Base-by-base conservation (phyloP, 768 basidiomycete species). In the Ephemerocybe angulata region DNA sequence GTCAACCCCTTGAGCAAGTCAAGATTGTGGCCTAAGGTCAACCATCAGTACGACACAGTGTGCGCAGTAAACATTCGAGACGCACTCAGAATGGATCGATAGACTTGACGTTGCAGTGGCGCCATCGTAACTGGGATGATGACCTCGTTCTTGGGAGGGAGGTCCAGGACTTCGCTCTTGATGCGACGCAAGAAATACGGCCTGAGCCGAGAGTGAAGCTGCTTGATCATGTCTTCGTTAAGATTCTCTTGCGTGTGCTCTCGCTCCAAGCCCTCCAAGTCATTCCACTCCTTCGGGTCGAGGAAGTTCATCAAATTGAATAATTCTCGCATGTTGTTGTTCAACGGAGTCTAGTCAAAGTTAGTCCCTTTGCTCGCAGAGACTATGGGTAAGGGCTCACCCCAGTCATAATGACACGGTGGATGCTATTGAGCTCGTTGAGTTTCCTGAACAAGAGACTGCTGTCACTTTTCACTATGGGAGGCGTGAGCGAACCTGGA, bases 261-360 rank as follows among this genome's bases (percentile, higher is more conserved):
- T 61, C 80, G 82, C 55, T 88, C 86, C 11, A 98, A 75, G 5
- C 68, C 77, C 62, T 87, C 83, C 21, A 98, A 73, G 65, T 98
- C 84, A 4, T 71, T 66, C 91, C 91, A 92, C 58, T 88, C 76
- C 12, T 70, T 60, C 4, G 88, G 83, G 65, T 94, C 91, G 17
- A 98, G 80, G 74, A 98, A 98, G 67, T 93, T 91, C 86, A 99
- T 93, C 40, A 99, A 78, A 67, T 95, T 98, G 77, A 98, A 96
- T 24, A 99, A 71, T 70, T 99, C 97, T 44, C 92, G 81, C 22
- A 99, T 88, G 65, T 98, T 98, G 75, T 98, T 98, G 70, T 98
- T 98, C 55, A 98, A 70, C 0, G 96, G 96, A 0, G 97, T 98
- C 81, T 93, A 41, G 33, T 55, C 19, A 35, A 35, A 19, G 35